phyloP scores from a whole-genome alignment of 495 filamentous ascomycete species.

The Glarea lozoyensis region DNA sequence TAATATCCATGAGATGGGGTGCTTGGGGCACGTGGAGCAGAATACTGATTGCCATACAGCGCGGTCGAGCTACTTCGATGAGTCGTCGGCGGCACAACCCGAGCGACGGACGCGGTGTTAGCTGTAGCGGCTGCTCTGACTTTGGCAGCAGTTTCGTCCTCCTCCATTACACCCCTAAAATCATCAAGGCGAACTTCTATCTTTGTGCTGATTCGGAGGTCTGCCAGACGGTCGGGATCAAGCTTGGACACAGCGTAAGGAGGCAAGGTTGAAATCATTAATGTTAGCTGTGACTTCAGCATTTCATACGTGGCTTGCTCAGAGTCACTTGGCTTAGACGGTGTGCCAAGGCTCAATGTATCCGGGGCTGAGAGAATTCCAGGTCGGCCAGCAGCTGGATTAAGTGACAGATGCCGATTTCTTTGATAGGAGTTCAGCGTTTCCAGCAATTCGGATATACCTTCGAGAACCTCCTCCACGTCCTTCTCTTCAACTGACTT shows the following conservation, averaged over 20 bases:
- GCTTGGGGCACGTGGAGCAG: conserved; percentile 5
- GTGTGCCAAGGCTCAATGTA: conserved; percentile 37
- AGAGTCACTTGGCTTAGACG: conserved; percentile 44
- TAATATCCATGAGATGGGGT: conserved; percentile 14
- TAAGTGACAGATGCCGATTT: conserved; percentile 61
- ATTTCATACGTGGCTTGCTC: conserved; percentile 68
- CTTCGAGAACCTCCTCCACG: conserved; percentile 62
- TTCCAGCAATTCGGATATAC: conserved; percentile 76
- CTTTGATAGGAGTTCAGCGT: conserved; percentile 81
- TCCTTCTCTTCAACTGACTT: conserved; percentile 50
- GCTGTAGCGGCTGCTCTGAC: conserved; percentile 18
- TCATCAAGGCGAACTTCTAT: conserved; percentile 62
- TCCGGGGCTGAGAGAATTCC: conserved; percentile 31
- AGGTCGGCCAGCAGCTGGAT: conserved; percentile 36
- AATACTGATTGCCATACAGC: conserved; percentile 22
- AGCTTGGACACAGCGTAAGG: conserved; percentile 82
- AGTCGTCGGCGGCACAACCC: conserved; percentile 3
- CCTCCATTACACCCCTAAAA: conserved; percentile 76
- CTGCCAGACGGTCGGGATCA: conserved; percentile 72
- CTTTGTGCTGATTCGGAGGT: conserved; percentile 76
- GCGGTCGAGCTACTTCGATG: conserved; percentile 15
- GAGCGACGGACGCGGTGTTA: background rate
- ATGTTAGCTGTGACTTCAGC: conserved; percentile 59
- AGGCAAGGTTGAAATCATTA: conserved; percentile 67
- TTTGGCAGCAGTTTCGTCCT: conserved; percentile 53